These are phyloP conservation scores for Podospora bellae-mahoneyi DNA, from an alignment of 495 filamentous ascomycete genomes.

Conservation along the genomic window DNA sequence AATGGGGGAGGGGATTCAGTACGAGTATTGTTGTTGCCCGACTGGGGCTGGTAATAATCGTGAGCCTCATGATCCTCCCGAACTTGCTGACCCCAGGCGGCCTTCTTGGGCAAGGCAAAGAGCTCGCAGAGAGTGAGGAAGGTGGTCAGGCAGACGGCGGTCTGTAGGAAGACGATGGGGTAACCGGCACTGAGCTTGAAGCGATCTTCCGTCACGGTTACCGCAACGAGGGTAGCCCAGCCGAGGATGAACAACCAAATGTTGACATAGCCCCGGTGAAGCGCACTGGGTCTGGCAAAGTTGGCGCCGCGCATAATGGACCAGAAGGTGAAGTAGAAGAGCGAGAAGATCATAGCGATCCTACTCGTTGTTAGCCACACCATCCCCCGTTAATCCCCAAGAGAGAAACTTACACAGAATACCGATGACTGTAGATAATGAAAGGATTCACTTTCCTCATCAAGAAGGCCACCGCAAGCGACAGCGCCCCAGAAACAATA, in stretches of 20 bases:
- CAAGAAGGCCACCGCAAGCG: conserved; percentile 71
- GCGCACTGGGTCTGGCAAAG: conserved; percentile 77
- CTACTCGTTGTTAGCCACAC: conserved; percentile 32
- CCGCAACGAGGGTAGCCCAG: conserved; percentile 68
- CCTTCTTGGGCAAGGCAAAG: conserved; percentile 70
- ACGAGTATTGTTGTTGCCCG: conserved; percentile 19
- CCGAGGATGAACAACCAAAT: conserved; percentile 77
- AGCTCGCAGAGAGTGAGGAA: conserved; percentile 74
- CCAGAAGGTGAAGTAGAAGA: conserved; percentile 80
- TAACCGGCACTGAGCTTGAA: conserved; percentile 73
- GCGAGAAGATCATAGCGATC: conserved; percentile 78
- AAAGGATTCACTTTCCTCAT: conserved; percentile 78
- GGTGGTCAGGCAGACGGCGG: conserved; percentile 68
- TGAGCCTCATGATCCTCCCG: conserved; percentile 46
- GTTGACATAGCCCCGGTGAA: conserved; percentile 74
- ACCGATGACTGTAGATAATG: conserved; percentile 82
- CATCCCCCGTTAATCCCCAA: neutral
- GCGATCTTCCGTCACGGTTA: conserved; percentile 70
- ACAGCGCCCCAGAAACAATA: conserved; percentile 61
- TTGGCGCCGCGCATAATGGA: conserved; percentile 78
- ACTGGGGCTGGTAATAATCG: conserved; percentile 32
- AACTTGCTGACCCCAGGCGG: conserved; percentile 54
- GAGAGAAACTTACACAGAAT: conserved; percentile 58
- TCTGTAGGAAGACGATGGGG: conserved; percentile 75
- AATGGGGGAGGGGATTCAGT: conserved; percentile 29